These are phyloP conservation scores for Clarireedia paspali DNA, from an alignment of 2,329 filamentous ascomycete species.

Conservation along the genomic window DNA sequence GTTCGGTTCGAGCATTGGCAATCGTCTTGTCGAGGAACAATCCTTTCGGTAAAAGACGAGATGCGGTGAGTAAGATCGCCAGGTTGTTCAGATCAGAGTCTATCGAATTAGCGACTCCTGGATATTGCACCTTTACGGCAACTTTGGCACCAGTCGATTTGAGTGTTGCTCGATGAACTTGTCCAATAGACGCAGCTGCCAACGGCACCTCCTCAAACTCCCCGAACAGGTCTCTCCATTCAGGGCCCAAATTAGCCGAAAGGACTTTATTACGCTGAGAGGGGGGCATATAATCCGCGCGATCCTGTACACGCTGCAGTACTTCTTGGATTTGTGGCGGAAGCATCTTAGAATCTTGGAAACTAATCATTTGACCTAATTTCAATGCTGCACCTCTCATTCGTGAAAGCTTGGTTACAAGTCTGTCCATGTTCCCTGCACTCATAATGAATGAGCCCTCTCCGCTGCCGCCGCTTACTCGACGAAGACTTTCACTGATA, in stretches of 20 bases:
- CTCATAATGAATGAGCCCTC: conserved; percentile 79
- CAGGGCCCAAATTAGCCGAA: conserved; percentile 63
- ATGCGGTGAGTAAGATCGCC: conserved; percentile 81
- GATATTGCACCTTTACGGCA: conserved; percentile 96
- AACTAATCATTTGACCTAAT: conserved; percentile 95
- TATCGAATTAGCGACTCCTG: conserved; percentile 90
- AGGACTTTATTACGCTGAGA: conserved; percentile 88
- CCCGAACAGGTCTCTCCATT: conserved; percentile 78
- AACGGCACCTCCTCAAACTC: conserved; percentile 88
- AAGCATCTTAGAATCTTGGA: conserved; percentile 94
- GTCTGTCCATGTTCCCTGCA: conserved; percentile 81
- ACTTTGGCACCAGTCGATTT: conserved; percentile 68
- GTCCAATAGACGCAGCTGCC: conserved; percentile 92
- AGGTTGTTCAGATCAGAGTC: conserved; percentile 95
- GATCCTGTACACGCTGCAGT: conserved; percentile 88
- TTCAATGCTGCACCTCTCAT: conserved; percentile 98
- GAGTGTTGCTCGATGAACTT: conserved; percentile 82
- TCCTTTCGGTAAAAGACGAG: conserved; percentile 80
- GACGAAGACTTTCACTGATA: conserved; percentile 74
- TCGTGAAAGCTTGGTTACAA: conserved; percentile 85
- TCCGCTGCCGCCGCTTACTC: conserved; percentile 62
- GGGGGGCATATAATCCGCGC: conserved; percentile 95
- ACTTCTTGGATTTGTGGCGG: conserved; percentile 82
- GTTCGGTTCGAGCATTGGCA: conserved; percentile 82
- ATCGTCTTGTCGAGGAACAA: conserved; percentile 96